Percentiles rank a stretch among this genome's conserved stretches.
Conservation (phyloP, 352 stramenopile genomes). For the Phytophthora hibernalis region DNA sequence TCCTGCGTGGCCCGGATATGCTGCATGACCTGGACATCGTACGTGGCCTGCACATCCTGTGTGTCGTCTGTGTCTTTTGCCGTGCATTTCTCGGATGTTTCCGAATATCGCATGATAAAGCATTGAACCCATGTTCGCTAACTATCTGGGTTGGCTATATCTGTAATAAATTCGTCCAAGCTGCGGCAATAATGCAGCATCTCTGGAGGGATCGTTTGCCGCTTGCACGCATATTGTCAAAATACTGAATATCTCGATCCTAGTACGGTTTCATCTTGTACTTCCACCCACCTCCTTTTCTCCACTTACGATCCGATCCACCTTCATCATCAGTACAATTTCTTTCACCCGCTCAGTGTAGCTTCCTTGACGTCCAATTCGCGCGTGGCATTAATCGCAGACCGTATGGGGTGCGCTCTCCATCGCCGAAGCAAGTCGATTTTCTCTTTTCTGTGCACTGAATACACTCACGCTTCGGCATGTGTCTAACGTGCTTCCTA, state of each 20-base stretch:
- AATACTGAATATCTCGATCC: not conserved
- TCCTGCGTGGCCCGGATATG: no score
- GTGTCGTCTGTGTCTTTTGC: no score
- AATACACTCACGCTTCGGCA: not conserved
- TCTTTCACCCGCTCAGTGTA: not conserved
- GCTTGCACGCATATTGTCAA: not conserved
- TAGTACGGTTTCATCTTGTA: not conserved
- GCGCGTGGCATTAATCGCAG: not conserved
- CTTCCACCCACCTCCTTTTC: not conserved
- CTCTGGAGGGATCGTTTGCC: not conserved
- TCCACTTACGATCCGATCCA: not conserved
- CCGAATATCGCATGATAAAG: not conserved
- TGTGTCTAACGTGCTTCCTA: not conserved
- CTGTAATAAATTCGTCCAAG: not conserved
- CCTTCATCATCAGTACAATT: not conserved
- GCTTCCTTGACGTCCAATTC: not conserved
- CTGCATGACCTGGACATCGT: no score
- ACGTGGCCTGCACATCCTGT: no score
- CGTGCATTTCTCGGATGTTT: not conserved
- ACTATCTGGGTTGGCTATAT: not conserved
- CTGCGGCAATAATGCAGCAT: not conserved
- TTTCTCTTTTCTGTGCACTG: not conserved
- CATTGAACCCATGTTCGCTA: not conserved
- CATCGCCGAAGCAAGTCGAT: not conserved
- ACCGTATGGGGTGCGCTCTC: not conserved